A percentile compares a stretch with the other conserved stretches of the same genome.
Conservation (phyloP, 306 rosid genomes). For the Cicer cuneatum region DNA sequence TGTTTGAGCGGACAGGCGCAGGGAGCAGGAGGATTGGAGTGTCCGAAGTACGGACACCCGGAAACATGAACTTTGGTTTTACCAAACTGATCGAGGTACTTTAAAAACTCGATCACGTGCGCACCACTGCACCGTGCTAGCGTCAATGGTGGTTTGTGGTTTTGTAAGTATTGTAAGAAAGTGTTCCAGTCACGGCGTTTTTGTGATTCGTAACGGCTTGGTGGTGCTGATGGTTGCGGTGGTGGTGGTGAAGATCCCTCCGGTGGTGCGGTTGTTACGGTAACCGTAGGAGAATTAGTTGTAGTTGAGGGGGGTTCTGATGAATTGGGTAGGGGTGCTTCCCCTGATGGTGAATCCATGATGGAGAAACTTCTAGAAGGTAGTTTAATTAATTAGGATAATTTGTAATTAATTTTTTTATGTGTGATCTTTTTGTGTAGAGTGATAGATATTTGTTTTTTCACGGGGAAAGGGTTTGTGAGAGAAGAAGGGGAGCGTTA, state of each 20-base stretch:
- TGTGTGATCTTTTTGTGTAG: background rate
- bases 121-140: slow-evolving; percentile 96
- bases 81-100: slow-evolving; percentile 92
- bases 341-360: slow-evolving; percentile 77
- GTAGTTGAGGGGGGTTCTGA: slow-evolving; percentile 44
- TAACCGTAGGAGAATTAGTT: background rate
- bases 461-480: slow-evolving; percentile 42
- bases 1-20: slow-evolving; percentile 86
- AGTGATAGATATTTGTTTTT: slow-evolving; percentile 3
- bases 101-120: slow-evolving; percentile 90
- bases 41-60: slow-evolving; percentile 83
- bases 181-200: slow-evolving; percentile 98
- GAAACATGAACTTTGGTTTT: slow-evolving; percentile 82
- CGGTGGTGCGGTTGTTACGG: slow-evolving; percentile 21
- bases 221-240: slow-evolving; percentile 56
- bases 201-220: slow-evolving; percentile 94
- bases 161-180: slow-evolving; percentile 81
- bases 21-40: slow-evolving; percentile 84
- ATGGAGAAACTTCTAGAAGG: slow-evolving; percentile 18
- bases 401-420: background rate
- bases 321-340: slow-evolving; percentile 35
- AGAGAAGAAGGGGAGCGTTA: slow-evolving; percentile 28
- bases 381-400: background rate
- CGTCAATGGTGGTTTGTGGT: slow-evolving; percentile 95
- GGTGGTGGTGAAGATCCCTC: slow-evolving; percentile 58